Conservation (phyloP, 371 early-diverging fungal genomes). For the Haplosporangium sp. region DNA sequence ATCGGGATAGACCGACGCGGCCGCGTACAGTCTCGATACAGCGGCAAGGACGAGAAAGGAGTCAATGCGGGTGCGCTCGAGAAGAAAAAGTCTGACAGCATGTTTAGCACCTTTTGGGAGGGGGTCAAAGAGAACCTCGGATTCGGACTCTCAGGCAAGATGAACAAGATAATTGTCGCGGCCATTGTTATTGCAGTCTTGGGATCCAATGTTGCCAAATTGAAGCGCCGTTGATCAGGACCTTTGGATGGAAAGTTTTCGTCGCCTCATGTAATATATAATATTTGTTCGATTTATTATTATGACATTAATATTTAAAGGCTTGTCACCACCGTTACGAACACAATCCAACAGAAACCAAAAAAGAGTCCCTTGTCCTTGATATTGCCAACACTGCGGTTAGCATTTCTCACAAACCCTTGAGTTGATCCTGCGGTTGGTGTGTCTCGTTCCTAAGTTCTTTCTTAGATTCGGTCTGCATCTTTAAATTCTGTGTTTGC, state of each 20-base stretch:
- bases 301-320: too few species aligned
- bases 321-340: too few species aligned
- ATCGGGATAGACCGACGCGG: slow-evolving; percentile 16
- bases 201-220: slow-evolving; percentile 23
- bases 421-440: too few species aligned
- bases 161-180: slow-evolving; percentile 33
- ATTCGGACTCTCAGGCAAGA: slow-evolving; percentile 16
- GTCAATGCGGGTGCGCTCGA: slow-evolving; percentile 11
- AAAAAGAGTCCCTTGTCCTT: too few species aligned
- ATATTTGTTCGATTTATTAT: too few species aligned
- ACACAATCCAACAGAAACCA: too few species aligned
- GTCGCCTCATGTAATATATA: background rate
- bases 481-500: too few species aligned
- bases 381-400: too few species aligned
- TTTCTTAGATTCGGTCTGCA: too few species aligned
- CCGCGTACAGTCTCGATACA: background rate
- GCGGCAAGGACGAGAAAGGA: background rate
- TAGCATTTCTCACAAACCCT: too few species aligned
- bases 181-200: slow-evolving; percentile 31
- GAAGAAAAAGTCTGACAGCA: slow-evolving; percentile 15
- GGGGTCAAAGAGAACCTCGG: slow-evolving; percentile 35
- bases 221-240: slow-evolving; percentile 20
- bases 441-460: too few species aligned
- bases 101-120: slow-evolving; percentile 35
- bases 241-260: background rate